Percentiles rank a stretch among this genome's conserved stretches.
Evolutionary conservation across 2,329 filamentous ascomycete species (phyloP).

Genomic region (Colletotrichum truncatum): DNA sequence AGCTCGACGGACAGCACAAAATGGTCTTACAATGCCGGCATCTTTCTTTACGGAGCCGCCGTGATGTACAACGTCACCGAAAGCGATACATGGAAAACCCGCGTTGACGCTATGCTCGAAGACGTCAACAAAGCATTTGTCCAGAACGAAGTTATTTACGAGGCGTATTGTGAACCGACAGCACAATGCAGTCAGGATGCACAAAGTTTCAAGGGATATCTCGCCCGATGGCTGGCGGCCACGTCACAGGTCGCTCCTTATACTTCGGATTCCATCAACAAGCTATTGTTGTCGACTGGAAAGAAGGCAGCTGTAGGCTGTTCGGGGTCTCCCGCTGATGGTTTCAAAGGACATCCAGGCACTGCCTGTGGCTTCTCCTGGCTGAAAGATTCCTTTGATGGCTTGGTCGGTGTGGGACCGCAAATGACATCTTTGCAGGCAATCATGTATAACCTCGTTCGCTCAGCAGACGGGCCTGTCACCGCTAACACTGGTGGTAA

Average conservation of each 20-base stretch:
- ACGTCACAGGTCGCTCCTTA: slow-evolving; percentile 69
- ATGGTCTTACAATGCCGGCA: slow-evolving; percentile 77
- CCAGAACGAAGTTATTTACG: slow-evolving; percentile 67
- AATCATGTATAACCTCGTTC: slow-evolving; percentile 59
- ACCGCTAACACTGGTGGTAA: slow-evolving; percentile 63
- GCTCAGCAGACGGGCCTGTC: slow-evolving; percentile 48
- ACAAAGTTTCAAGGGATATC: slow-evolving; percentile 75
- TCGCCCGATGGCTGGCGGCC: slow-evolving; percentile 73
- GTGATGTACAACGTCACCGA: slow-evolving; percentile 71
- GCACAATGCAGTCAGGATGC: slow-evolving; percentile 75
- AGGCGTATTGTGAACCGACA: slow-evolving; percentile 71
- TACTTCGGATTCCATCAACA: slow-evolving; percentile 61
- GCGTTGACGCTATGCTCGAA: slow-evolving; percentile 66
- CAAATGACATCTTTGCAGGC: slow-evolving; percentile 64
- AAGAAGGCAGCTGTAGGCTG: slow-evolving; percentile 69
- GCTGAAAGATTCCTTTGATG: slow-evolving; percentile 56
- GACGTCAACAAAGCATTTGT: slow-evolving; percentile 57
- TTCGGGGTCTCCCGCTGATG: slow-evolving; percentile 61
- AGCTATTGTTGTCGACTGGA: slow-evolving; percentile 66
- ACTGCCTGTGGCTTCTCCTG: slow-evolving; percentile 71
- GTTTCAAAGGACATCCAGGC: slow-evolving; percentile 56
- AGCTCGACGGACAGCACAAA: slow-evolving; percentile 67
- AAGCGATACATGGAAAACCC: slow-evolving; percentile 62
- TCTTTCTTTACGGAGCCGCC: slow-evolving; percentile 69
- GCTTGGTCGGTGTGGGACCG: slow-evolving; percentile 62